Conservation (phyloP, 2,329 filamentous ascomycete species). For the Pyricularia sp. region DNA sequence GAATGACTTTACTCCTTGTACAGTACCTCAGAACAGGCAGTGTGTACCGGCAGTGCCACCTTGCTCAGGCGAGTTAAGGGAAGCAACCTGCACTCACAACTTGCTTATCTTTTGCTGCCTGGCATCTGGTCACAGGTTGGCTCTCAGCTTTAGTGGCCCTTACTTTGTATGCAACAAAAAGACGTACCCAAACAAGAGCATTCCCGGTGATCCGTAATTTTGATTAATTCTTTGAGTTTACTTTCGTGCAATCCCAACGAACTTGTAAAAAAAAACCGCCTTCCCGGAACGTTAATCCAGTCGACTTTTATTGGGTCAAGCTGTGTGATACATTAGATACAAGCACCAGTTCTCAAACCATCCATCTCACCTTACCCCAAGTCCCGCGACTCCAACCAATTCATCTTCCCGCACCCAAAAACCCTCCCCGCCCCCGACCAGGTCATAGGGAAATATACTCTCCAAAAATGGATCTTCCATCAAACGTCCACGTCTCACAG, state of each 20-base stretch:
- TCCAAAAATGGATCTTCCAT: slow-evolving; percentile 22
- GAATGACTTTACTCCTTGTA: neutral
- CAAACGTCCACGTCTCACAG: slow-evolving; percentile 62
- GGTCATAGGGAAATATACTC: neutral
- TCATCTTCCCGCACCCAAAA: neutral
- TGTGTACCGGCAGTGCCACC: too few species aligned
- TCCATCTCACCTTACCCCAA: neutral
- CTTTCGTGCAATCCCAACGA: neutral
- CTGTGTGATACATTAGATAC: neutral
- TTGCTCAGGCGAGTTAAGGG: neutral
- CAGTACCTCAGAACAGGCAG: neutral
- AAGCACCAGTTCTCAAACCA: neutral
- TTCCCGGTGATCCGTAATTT: neutral
- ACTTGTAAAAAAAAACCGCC: neutral
- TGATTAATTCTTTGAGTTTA: neutral
- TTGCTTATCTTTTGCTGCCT: neutral
- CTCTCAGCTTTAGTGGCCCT: neutral
- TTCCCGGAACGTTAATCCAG: neutral
- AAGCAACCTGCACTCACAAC: neutral
- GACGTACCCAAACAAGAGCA: too few species aligned
- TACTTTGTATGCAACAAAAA: neutral
- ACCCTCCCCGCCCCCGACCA: neutral
- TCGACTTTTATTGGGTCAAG: neutral
- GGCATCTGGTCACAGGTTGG: neutral
- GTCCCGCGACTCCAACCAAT: neutral